A percentile compares a stretch with the other conserved stretches of the same genome.
phyloP scores from a whole-genome alignment of 768 basidiomycete genomes.

The Mycena vitilis region DNA sequence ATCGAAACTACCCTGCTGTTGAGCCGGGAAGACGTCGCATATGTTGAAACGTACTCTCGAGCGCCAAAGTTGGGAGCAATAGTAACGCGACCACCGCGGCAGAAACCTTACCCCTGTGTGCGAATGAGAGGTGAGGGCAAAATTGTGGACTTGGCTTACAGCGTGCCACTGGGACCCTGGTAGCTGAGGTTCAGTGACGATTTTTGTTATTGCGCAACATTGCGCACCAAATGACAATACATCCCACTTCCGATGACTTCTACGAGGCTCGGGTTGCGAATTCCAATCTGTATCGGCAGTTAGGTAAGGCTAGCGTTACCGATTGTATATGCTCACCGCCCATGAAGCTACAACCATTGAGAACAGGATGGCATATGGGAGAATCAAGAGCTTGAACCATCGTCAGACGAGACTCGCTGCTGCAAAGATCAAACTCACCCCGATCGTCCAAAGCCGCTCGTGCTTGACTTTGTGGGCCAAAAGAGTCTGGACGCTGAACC shows the following conservation, averaged over 20 bases:
- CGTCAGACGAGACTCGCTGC: neutral
- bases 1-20: conserved; percentile 30
- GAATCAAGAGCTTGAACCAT: conserved; percentile 34
- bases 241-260: conserved; percentile 39
- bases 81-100: conserved; percentile 32
- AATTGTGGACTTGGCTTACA: conserved; percentile 10
- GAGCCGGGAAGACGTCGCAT: neutral
- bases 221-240: conserved; percentile 40
- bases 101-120: conserved; percentile 36
- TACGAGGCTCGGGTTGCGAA: conserved; percentile 29
- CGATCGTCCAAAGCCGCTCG: conserved; percentile 30
- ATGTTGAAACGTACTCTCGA: conserved; percentile 33
- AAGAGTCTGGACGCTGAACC: conserved; percentile 38
- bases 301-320: neutral
- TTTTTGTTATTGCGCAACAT: neutral
- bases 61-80: conserved; percentile 34
- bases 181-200: neutral
- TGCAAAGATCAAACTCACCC: neutral
- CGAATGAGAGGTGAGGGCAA: neutral
- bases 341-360: conserved; percentile 37
- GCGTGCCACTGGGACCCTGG: conserved; percentile 21
- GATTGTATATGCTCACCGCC: conserved; percentile 23
- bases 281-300: conserved; percentile 31
- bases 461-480: conserved; percentile 23
- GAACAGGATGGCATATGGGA: conserved; percentile 38